phyloP scores from a whole-genome alignment of 345 rosid species.

The Cardamine resedifolia region DNA sequence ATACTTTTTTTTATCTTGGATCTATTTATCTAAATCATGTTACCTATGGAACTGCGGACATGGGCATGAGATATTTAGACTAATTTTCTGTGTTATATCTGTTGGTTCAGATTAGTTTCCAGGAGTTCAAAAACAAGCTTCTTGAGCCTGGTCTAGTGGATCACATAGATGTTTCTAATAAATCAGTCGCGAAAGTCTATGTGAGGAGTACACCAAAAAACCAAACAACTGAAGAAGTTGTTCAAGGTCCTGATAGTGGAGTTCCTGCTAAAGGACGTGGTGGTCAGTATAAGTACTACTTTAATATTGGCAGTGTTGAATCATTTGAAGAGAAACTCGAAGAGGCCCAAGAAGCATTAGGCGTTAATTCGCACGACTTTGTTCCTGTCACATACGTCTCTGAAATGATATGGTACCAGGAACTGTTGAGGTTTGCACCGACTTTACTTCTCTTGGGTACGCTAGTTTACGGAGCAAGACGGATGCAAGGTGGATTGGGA shows the following conservation, averaged over 20 bases:
- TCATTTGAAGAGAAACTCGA: slow-evolving; percentile 91
- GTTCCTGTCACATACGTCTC: slow-evolving; percentile 74
- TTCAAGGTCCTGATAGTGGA: slow-evolving; percentile 47
- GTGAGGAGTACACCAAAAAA: slow-evolving; percentile 53
- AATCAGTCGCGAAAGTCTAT: slow-evolving; percentile 86
- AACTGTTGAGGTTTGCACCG: slow-evolving; percentile 77
- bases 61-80: background rate
- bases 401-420: slow-evolving; percentile 76
- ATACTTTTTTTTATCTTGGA: background rate
- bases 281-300: slow-evolving; percentile 73
- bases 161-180: slow-evolving; percentile 82
- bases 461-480: slow-evolving; percentile 62
- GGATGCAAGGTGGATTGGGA: slow-evolving; percentile 79
- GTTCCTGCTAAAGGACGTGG: slow-evolving; percentile 49
- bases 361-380: slow-evolving; percentile 72
- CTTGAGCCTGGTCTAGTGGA: slow-evolving; percentile 93
- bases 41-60: background rate
- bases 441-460: slow-evolving; percentile 67
- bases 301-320: slow-evolving; percentile 85
- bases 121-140: slow-evolving; percentile 90
- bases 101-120: slow-evolving; percentile 83
- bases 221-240: slow-evolving; percentile 46
- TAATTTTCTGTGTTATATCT: background rate
- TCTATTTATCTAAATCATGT: background rate
- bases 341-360: slow-evolving; percentile 85